A percentile compares a stretch with the other conserved stretches of the same genome.
phyloP scores from a whole-genome alignment of 2,329 filamentous ascomycete species.

The Aspergillus sp. region DNA sequence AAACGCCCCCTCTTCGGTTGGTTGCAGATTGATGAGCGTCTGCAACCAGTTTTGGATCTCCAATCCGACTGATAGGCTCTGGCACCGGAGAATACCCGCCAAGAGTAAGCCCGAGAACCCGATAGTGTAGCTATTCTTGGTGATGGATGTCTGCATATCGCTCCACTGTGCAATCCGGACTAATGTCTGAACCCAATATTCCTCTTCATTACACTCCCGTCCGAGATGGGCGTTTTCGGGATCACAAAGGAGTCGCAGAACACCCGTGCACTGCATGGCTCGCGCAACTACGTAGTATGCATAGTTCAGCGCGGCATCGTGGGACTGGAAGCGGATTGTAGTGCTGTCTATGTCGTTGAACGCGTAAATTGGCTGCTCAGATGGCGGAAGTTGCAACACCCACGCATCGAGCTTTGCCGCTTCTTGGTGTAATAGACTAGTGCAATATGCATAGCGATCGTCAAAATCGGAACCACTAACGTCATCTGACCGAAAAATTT shows the following conservation, averaged over 20 bases:
- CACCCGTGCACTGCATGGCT: slow-evolving; percentile 25
- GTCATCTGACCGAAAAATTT: not conserved
- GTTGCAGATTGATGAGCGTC: slow-evolving; percentile 17
- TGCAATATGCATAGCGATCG: not conserved
- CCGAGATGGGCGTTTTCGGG: not conserved
- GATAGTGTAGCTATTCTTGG: slow-evolving; percentile 28
- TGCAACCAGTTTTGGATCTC: slow-evolving; percentile 26
- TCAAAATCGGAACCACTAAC: not conserved
- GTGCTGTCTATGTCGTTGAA: not conserved
- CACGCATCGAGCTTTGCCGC: slow-evolving; percentile 20
- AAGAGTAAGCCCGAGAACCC: slow-evolving; percentile 29
- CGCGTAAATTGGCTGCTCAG: slow-evolving; percentile 17
- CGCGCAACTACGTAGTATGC: slow-evolving; percentile 27
- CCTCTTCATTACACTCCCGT: slow-evolving; percentile 5
- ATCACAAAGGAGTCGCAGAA: slow-evolving; percentile 9
- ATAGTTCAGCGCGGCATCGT: slow-evolving; percentile 28
- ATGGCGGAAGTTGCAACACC: slow-evolving; percentile 19
- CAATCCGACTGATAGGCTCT: slow-evolving; percentile 11
- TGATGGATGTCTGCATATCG: slow-evolving; percentile 17
- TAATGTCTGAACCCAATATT: slow-evolving; percentile 17
- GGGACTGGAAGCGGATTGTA: slow-evolving; percentile 19
- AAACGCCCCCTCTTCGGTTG: slow-evolving; percentile 29
- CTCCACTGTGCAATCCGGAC: slow-evolving; percentile 20
- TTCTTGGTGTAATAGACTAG: not conserved
- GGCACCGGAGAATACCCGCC: slow-evolving; percentile 25